Base-by-base conservation (phyloP, 495 filamentous ascomycete species). In the Glarea lozoyensis region DNA sequence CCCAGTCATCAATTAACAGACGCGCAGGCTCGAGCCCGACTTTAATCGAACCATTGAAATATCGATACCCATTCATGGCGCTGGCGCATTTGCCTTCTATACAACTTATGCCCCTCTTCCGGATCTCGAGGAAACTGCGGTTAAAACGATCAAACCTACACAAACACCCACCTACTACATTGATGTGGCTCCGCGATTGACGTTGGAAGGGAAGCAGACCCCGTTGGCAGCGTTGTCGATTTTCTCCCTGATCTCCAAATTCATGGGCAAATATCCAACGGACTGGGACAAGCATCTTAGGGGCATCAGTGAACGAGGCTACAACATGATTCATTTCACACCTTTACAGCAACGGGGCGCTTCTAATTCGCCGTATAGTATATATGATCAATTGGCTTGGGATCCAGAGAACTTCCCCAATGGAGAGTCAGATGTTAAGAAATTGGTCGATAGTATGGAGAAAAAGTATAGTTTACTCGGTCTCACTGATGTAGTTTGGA, bases 311-410 rank as follows among this genome's bases (percentile, higher is more conserved):
- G 77, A 83, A 37, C 74, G 92, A 25, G 87, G 88, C 5, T 99
- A 99, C 66, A 99, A 99, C 61, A 94, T 97, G 87, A 77, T 99
- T 41, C 93, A 99, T 61, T 99, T 97, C 57, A 95, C 93, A 3
- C 93, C 93, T 6, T 67, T 97, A 52, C 92, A 88, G 72, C 70
- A 84, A 41, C 78, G 93, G 34, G 93, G 93, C 19, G 72, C 67
- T 11, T 96, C 90, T 11, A 94, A 97, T 58, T 97, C 93, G 10
- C 93, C 93, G 0, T 99, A 97, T 70, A 96, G 90, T 60, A 77
- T 99, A 43, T 93, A 83, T 56, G 84, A 99, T 55, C 93, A 97
- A 64, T 68, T 89, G 23, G 65, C 72, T 21, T 99, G 94, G 67
- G 93, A 97, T 56, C 76, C 83, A 2, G 70, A 63, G 6, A 73